Evolutionary conservation across 2,329 filamentous ascomycete species (phyloP), one percentile per base, ranked within the genome.

Genomic region (Paraphaeosphaeria minitans): DNA sequence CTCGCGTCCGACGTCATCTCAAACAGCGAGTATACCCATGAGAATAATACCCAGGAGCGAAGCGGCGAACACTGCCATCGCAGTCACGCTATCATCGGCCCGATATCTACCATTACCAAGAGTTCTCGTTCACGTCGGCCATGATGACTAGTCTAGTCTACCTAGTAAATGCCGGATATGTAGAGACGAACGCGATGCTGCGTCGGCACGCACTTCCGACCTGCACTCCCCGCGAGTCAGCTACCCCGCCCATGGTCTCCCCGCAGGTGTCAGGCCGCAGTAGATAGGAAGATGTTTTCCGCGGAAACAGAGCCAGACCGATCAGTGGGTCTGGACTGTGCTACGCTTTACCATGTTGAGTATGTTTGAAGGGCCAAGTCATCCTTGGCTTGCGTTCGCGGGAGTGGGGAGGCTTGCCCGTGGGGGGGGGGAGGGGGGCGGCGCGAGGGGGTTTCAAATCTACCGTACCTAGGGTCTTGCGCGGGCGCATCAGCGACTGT

Each of bases 201-300:
- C 2, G 14, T 55, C 58, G 51, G 53, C 42, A 53, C 35, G 21
- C 41, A 43, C 50, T 31, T 41, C 63, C 53, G 49, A 43, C 55
- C 48, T 21, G 27, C 21, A 50, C 7, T 33, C 37, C 37, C 42
- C 22, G 54, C 67, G 67, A 72, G 68, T 72, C 68, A 70, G 61
- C 22, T 51, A 21, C 31, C 57, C 53, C 66, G 68, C 66, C 67
- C 62, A 66, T 66, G 27, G 50, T 14, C 35, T 13, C n/a, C 27
- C 5, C 24, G 27, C 50, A 12, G n/a, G 10, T 35, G 59, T 66
- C 67, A 67, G 57, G 31, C 46, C 22, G 21, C 12, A 39, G 53
- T 63, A 60, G 70, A 51, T 63, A 60, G 70, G 69, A 72, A 66
- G 71, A 68, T 64, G 62, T 69, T 63, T 63, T 73, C 70, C 70